phyloP scores from a whole-genome alignment of 2,329 filamentous ascomycete species.

The Ramularia collo-cygni region DNA sequence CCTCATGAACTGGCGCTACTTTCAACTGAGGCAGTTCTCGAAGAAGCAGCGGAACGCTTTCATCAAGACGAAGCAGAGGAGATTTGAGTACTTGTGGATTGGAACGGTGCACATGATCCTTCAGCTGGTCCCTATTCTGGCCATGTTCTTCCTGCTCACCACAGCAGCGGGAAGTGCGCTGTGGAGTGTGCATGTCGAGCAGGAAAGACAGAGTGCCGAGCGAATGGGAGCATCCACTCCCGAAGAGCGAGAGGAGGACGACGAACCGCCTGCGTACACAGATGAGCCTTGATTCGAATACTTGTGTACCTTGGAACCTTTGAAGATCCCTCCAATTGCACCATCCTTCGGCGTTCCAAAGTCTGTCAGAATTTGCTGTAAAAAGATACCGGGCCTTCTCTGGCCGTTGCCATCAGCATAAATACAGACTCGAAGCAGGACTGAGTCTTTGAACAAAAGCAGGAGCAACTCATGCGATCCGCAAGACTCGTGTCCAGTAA shows the following conservation, averaged over 20 bases:
- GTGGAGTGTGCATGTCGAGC: constrained; percentile 76
- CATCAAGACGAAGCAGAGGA: constrained; percentile 53
- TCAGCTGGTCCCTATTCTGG: constrained; percentile 80
- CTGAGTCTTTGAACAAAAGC: too few relatives aligned
- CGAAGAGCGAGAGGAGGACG: constrained; percentile 15
- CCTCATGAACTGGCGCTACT: constrained; percentile 86
- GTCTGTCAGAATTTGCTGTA: too few relatives aligned
- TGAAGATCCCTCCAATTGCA: too few relatives aligned
- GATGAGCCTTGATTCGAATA: constrained; percentile 19
- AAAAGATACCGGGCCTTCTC: too few relatives aligned
- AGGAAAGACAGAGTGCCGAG: constrained; percentile 32
- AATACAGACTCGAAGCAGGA: too few relatives aligned
- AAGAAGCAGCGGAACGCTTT: constrained; percentile 68
- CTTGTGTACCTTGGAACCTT: too few relatives aligned
- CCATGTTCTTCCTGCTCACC: constrained; percentile 91
- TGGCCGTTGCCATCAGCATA: too few relatives aligned
- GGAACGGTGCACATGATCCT: constrained; percentile 76
- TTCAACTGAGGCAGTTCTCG: constrained; percentile 66
- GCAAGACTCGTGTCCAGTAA: too few relatives aligned
- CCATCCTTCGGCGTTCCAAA: too few relatives aligned
- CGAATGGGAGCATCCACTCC: not conserved
- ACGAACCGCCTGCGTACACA: constrained; percentile 23
- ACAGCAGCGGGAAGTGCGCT: constrained; percentile 77
- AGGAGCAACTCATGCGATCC: too few relatives aligned
- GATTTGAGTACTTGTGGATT: constrained; percentile 89